Base-by-base conservation (phyloP, 1,284 basidiomycete genomes). In the Pterulicium gracile region DNA sequence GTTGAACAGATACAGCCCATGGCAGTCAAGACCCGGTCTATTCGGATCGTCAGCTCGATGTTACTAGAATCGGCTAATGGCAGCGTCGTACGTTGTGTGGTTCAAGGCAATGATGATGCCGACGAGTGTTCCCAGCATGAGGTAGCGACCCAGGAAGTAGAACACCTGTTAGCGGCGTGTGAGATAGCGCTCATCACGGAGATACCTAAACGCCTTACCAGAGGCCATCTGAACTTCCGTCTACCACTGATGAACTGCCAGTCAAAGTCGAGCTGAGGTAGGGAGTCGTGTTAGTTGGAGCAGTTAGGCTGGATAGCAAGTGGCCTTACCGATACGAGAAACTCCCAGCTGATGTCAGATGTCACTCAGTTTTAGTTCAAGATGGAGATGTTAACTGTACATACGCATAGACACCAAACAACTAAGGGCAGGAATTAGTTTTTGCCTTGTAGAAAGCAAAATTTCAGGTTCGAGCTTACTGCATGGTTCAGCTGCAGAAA, bases 101-200 rank as follows among this genome's bases (percentile, higher is more conserved):
- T 43, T 18, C 15, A 39, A 22, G 32, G 17, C 24, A 21, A 47
- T 77, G 58, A 47, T 81, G 81, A 87, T 80, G 55, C 80, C 81
- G 48, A 84, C 72, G 57, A 85, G 63, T 2, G 81, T 75, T 54
- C 79, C 70, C n/a, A 86, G 61, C 18, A 87, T 61, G 48, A 73
- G 69, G 58, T 87, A 87, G 43, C 83, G 73, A 48, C 80, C 79
- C 22, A 73, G 64, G 54, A 86, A 84, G 59, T 86, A 87, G 58
- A 86, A 84, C 17, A 73, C 62, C 84, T 85, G 5, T 17, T 4
- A 43, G 24, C n/a, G 35, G 32, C 23, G 3, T 27, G 24, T 13
- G 36, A 24, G 12, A 40, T 19, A 18, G 13, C 24, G n/a, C 43
- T 24, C 47, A 50, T n/a, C 51, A 17, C 19, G 36, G 22, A 17